A percentile compares a stretch with the other conserved stretches of the same genome.
These are phyloP conservation scores for Mycena venus DNA, from an alignment of 768 basidiomycete species.

Conservation along the genomic window DNA sequence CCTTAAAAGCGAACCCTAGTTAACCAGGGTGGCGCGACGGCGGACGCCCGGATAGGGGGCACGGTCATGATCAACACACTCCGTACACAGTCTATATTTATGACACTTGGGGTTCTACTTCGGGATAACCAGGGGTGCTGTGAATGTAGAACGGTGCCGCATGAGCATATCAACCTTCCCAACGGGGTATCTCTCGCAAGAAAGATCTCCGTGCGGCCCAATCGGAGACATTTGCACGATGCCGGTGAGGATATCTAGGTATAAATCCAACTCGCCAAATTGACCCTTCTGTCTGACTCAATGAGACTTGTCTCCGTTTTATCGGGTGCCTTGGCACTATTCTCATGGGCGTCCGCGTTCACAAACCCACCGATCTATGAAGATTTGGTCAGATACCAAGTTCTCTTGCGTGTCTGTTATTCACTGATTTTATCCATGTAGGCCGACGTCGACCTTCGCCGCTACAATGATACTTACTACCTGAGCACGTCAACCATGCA, in stretches of 20 bases:
- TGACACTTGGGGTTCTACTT: too few species aligned
- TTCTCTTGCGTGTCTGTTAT: not conserved
- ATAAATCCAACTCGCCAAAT: not conserved
- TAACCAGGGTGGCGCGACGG: too few species aligned
- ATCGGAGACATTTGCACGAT: not conserved
- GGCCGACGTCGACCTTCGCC: conserved; percentile 33
- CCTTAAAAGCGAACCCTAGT: too few species aligned
- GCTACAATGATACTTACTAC: conserved; percentile 35
- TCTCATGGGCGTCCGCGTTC: not conserved
- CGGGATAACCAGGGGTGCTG: too few species aligned
- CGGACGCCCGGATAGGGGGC: too few species aligned
- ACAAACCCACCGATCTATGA: not conserved
- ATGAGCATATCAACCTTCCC: not conserved
- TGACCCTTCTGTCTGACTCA: not conserved
- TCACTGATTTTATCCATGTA: conserved; percentile 24
- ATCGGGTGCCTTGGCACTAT: not conserved
- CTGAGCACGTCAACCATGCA: conserved; percentile 37
- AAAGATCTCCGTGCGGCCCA: not conserved
- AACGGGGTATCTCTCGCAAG: not conserved
- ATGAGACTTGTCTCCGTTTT: conserved; percentile 2
- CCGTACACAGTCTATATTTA: too few species aligned
- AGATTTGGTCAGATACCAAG: not conserved
- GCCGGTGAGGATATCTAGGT: not conserved
- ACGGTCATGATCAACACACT: too few species aligned
- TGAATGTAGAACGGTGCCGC: too few species aligned